Evolutionary conservation across 2,329 filamentous ascomycete species (phyloP).

Genomic region (Bipolaris gigantea): DNA sequence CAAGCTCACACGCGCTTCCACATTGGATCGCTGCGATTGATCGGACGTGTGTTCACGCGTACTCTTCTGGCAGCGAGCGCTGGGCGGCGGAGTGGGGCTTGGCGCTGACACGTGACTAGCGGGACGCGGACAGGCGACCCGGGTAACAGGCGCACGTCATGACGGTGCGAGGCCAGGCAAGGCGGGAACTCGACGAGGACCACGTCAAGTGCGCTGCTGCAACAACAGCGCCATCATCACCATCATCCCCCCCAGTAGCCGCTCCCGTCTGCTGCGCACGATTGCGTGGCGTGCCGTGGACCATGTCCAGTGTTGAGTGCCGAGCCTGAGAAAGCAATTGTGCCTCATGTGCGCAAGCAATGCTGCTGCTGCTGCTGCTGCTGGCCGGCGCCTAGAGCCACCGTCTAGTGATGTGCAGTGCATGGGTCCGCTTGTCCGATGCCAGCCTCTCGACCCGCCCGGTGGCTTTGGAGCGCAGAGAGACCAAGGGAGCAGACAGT

Average conservation of each 20-base stretch:
- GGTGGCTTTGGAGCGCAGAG: conserved; percentile 4
- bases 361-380: background rate
- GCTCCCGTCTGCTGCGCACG: background rate
- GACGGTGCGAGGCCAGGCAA: background rate
- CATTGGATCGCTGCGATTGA: background rate
- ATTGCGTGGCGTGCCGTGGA: background rate
- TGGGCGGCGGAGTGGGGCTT: conserved; percentile 8
- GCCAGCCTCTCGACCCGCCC: conserved; percentile 7
- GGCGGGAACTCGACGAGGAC: background rate
- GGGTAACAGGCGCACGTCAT: background rate
- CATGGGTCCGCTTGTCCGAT: background rate
- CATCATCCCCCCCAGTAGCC: background rate
- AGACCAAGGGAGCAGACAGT: background rate
- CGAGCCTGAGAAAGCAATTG: background rate
- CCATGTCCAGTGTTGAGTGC: background rate
- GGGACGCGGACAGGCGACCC: conserved; percentile 7
- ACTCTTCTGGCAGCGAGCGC: conserved; percentile 18
- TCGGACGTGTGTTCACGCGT: conserved; percentile 10
- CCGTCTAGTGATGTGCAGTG: background rate
- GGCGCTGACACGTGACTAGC: conserved; percentile 19
- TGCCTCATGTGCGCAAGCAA: background rate
- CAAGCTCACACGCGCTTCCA: background rate
- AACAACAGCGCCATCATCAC: no score
- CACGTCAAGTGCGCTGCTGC: background rate
- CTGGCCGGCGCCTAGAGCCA: conserved; percentile 1